A percentile compares a stretch with the other conserved stretches of the same genome.
phyloP scores from a whole-genome alignment of 179 eudicot genomes.

The Spinacia oleracea region DNA sequence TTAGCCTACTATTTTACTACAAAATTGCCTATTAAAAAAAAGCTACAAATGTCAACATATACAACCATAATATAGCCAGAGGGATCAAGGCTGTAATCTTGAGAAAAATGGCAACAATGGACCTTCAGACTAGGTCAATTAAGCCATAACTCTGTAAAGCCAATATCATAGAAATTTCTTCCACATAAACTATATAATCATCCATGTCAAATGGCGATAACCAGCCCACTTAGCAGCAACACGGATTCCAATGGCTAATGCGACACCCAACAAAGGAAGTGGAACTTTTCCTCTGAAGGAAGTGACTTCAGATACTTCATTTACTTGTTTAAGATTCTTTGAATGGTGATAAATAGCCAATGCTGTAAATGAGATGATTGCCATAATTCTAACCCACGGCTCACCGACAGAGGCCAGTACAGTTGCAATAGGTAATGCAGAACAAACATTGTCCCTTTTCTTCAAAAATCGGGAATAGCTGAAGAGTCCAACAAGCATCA shows the following conservation, averaged over 20 bases:
- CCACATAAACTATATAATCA: conserved; percentile 39
- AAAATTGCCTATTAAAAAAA: background rate
- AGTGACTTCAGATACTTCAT: conserved; percentile 31
- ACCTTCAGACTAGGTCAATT: background rate
- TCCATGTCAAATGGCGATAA: conserved; percentile 83
- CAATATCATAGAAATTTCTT: background rate
- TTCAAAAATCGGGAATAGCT: conserved; percentile 53
- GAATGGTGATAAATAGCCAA: conserved; percentile 57
- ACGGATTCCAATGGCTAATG: conserved; percentile 66
- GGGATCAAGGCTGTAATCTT: background rate
- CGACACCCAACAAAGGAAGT: conserved; percentile 64
- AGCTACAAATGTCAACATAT: background rate
- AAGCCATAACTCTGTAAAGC: background rate
- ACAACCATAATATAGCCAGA: background rate
- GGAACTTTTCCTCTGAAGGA: conserved; percentile 45
- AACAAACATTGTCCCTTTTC: conserved; percentile 69
- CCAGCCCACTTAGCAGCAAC: conserved; percentile 88
- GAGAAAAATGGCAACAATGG: background rate
- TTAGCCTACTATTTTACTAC: background rate
- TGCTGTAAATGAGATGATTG: conserved; percentile 49
- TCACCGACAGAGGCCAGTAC: conserved; percentile 82
- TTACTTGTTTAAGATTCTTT: conserved; percentile 29
- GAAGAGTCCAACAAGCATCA: conserved; percentile 59
- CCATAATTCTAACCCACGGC: conserved; percentile 82
- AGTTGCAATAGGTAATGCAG: conserved; percentile 74